Evolutionary conservation across 352 stramenopile genomes (phyloP), one percentile per base, ranked within the genome.

Genomic region (Pythium insidiosum): DNA sequence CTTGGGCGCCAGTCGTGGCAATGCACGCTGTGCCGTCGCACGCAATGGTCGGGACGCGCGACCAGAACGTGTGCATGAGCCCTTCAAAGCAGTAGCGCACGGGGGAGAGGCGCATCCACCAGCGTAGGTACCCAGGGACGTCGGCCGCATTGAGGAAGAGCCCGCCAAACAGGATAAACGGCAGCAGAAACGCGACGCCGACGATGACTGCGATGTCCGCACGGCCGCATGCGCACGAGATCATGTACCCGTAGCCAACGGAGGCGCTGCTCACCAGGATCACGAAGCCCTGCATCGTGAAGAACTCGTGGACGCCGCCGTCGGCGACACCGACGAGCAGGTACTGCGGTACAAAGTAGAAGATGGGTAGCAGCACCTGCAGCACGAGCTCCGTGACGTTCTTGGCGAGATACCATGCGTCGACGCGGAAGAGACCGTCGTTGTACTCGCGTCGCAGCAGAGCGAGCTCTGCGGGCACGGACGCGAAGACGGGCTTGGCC

Each of bases 71-170:
- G 20, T 66, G 63, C 61, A 73, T 75, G 16, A 73, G 46, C 0
- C 20, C 63, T 23, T 73, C 64, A 33, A 59, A 79, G 31, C 61
- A 55, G 41, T 69, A 81, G 43, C 73, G 73, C 43, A 84, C 64
- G 0, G 65, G 68, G 21, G 66, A 80, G 38, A 78, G 59, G 45
- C 77, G 73, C 45, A 78, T 55, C 25, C 78, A 49, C 71, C 72
- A 84, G 16, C 66, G 21, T 34, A 80, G 76, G 56, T 76, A 84
- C 1, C 43, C 38, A 1, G 66, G 58, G 0, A 56, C 63, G 10
- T 54, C 55, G 21, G 57, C 43, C 0, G 50, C 19, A 24, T 82
- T 82, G 15, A 84, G 6, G 38, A 82, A 66, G 13, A 76, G 47
- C 0, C 66, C 68, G 2, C 68, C 63, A 25, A 78, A 76, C 6